These are phyloP conservation scores for Cardiospermum halicacabum DNA, from an alignment of 345 rosid species.

Conservation along the genomic window DNA sequence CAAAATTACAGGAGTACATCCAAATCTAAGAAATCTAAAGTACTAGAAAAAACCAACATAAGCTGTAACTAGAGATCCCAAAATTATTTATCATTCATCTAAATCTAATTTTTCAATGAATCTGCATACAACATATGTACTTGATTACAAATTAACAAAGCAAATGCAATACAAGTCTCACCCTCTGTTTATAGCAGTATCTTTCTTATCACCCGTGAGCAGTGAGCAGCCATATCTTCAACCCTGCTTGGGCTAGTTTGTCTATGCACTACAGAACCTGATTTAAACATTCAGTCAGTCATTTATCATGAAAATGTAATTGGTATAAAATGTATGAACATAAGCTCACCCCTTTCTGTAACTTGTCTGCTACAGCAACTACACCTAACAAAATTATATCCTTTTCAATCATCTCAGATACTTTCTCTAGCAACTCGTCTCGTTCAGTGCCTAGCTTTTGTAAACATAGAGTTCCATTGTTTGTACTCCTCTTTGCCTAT, in stretches of 20 bases:
- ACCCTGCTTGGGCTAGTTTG: conserved; percentile 84
- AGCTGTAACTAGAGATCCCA: too few relatives aligned
- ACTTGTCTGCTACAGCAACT: conserved; percentile 74
- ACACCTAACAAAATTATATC: conserved; percentile 66
- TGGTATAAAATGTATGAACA: background rate
- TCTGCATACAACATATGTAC: background rate
- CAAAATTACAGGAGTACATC: too few relatives aligned
- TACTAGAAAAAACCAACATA: too few relatives aligned
- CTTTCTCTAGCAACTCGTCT: conserved; percentile 58
- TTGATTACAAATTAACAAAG: background rate
- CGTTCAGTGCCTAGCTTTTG: conserved; percentile 62
- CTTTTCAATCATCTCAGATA: conserved; percentile 65
- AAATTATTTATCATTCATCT: too few relatives aligned
- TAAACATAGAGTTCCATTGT: conserved; percentile 49
- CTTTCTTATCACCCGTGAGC: conserved; percentile 88
- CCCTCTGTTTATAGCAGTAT: conserved; percentile 88
- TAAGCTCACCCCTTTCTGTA: conserved; percentile 69
- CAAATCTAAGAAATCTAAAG: too few relatives aligned
- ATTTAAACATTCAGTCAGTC: conserved; percentile 10
- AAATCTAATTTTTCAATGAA: background rate
- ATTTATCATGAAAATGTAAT: background rate
- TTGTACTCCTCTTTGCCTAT: conserved; percentile 46
- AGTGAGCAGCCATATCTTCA: conserved; percentile 81
- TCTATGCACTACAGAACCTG: conserved; percentile 89
- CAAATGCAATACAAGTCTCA: conserved; percentile 23